Conservation (phyloP, 306 rosid species). For the Begonia loranthoides region DNA sequence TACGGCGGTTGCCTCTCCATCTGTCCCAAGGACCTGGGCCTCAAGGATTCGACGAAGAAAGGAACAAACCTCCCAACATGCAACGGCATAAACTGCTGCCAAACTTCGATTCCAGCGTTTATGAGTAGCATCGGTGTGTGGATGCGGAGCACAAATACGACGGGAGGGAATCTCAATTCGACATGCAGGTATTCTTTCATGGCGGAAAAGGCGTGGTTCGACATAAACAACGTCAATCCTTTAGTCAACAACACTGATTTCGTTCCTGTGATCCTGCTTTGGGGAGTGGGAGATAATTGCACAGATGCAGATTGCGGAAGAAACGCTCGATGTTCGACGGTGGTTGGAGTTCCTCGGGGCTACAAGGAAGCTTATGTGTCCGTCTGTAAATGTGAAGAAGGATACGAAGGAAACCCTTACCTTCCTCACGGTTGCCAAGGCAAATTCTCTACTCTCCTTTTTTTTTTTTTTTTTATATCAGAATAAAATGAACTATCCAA, state of each 20-base stretch:
- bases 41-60: background rate
- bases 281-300: too few species aligned
- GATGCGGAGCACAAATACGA: background rate
- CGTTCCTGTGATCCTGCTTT: constrained; percentile 9
- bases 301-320: constrained; percentile 1
- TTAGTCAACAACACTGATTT: background rate
- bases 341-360: too few species aligned
- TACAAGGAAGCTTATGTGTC: too few species aligned
- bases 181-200: constrained; percentile 11
- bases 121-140: background rate
- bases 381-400: background rate
- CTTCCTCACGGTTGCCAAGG: constrained; percentile 1
- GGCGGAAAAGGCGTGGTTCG: constrained; percentile 1
- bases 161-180: background rate
- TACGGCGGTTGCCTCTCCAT: constrained; percentile 3
- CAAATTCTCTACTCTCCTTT: too few species aligned
- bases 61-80: background rate
- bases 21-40: background rate
- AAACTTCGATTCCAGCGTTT: background rate
- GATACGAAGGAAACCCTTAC: constrained; percentile 9
- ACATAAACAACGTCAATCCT: background rate
- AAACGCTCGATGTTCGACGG: background rate
- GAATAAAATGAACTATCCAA: too few species aligned
- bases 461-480: too few species aligned
- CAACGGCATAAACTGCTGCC: constrained; percentile 5